A percentile compares a stretch with the other conserved stretches of the same genome.
phyloP scores from a whole-genome alignment of 805 yeast genomes.

The Saturnispora halmiae region DNA sequence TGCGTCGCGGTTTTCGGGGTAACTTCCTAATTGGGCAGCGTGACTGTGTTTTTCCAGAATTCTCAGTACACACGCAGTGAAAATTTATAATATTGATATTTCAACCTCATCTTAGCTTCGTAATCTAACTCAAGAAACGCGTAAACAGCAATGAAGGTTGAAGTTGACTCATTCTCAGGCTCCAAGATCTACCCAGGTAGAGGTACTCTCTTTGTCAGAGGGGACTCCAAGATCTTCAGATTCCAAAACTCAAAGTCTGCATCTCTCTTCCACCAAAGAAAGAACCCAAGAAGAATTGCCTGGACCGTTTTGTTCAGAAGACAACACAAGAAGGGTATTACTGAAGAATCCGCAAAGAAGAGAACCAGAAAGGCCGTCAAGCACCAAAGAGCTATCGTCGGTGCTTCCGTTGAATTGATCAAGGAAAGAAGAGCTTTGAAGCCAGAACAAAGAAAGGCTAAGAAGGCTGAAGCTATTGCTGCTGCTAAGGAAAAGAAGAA shows the following conservation, averaged over 20 bases:
- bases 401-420: conserved; percentile 97
- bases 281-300: conserved; percentile 99
- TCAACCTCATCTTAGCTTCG: neutral
- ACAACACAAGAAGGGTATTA: conserved; percentile 99
- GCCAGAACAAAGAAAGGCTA: conserved; percentile 97
- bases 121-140: neutral
- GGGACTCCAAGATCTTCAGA: conserved; percentile 99
- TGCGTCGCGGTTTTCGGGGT: neutral
- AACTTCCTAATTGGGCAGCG: neutral
- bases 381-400: conserved; percentile 98
- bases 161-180: conserved; percentile 99
- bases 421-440: conserved; percentile 93
- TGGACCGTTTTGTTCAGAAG: conserved; percentile 99
- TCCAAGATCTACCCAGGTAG: conserved; percentile 99
- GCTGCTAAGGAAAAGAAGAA: conserved; percentile 84
- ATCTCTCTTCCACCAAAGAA: conserved; percentile 97
- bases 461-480: conserved; percentile 82
- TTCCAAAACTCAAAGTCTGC: conserved; percentile 97
- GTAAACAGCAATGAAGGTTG: conserved; percentile 76
- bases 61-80: neutral
- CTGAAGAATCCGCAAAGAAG: conserved; percentile 97
- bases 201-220: conserved; percentile 98
- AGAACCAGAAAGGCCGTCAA: conserved; percentile 95
- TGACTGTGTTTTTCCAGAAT: neutral
- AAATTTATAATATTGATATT: neutral